A percentile compares a stretch with the other conserved stretches of the same genome.
phyloP scores from a whole-genome alignment of 306 rosid genomes.

The Dryas drummondii region DNA sequence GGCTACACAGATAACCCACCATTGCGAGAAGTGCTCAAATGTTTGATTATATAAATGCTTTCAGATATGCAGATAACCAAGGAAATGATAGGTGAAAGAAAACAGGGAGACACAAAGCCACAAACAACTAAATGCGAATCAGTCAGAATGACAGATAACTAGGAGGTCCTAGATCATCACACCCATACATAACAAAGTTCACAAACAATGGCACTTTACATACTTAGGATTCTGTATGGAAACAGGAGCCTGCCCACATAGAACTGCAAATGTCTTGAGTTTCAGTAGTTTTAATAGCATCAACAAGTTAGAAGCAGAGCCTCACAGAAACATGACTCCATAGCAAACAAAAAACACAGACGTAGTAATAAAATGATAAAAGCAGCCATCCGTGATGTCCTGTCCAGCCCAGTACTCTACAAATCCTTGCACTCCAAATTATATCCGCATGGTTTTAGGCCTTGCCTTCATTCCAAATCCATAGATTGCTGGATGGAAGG shows the following conservation, averaged over 20 bases:
- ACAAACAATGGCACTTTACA: constrained; percentile 49
- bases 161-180: constrained; percentile 21
- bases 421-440: constrained; percentile 23
- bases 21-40: too few species aligned
- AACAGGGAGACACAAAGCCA: neutral
- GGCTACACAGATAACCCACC: too few species aligned
- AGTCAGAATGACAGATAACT: constrained; percentile 18
- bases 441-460: constrained; percentile 15
- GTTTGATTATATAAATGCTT: too few species aligned
- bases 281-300: constrained; percentile 16
- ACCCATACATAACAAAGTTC: constrained; percentile 33
- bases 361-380: constrained; percentile 25
- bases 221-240: constrained; percentile 32
- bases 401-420: constrained; percentile 37
- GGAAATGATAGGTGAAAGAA: too few species aligned
- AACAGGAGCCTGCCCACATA: constrained; percentile 36
- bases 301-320: constrained; percentile 31
- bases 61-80: too few species aligned
- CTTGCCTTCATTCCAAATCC: constrained; percentile 23
- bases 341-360: constrained; percentile 29
- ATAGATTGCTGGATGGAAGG: constrained; percentile 36
- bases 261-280: constrained; percentile 26
- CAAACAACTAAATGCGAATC: neutral
- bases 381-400: constrained; percentile 37
- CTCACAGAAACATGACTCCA: constrained; percentile 36